phyloP scores from a whole-genome alignment of 2,329 filamentous ascomycete genomes.

The Xylariaceae sp. region DNA sequence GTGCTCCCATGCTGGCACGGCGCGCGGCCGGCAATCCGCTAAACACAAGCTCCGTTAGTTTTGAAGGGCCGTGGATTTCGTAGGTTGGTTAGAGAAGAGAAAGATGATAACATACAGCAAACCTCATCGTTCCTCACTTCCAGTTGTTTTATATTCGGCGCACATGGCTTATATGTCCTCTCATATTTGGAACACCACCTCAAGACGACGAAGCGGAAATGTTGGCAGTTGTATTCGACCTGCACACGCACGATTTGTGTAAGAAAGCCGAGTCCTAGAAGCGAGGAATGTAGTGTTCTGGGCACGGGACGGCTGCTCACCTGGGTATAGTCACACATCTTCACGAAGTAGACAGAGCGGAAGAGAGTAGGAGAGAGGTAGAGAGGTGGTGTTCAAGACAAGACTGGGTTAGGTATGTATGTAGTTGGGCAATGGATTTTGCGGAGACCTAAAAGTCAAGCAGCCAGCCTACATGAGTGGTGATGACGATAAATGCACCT shows the following conservation, averaged over 20 bases:
- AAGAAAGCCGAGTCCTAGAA: not conserved
- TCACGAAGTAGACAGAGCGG: not conserved
- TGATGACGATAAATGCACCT: too few relatives aligned
- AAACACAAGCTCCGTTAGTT: slow-evolving; percentile 1
- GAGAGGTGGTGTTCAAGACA: not conserved
- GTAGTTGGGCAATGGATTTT: too few relatives aligned
- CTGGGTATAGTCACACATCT: slow-evolving; percentile 34
- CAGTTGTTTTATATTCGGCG: slow-evolving; percentile 29
- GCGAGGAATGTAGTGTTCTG: not conserved
- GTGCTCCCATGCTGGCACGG: slow-evolving; percentile 30
- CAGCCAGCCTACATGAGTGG: too few relatives aligned
- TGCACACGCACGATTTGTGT: slow-evolving; percentile 8
- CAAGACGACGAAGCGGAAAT: slow-evolving; percentile 31
- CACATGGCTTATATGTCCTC: slow-evolving; percentile 30
- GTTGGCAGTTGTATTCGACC: slow-evolving; percentile 33
- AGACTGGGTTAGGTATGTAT: too few relatives aligned
- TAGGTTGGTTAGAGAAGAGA: not conserved
- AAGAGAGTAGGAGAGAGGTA: not conserved
- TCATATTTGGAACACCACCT: slow-evolving; percentile 33
- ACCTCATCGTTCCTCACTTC: slow-evolving; percentile 31
- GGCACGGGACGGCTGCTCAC: slow-evolving; percentile 15
- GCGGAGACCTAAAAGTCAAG: too few relatives aligned
- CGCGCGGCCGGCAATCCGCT: slow-evolving; percentile 31
- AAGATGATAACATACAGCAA: slow-evolving; percentile 24
- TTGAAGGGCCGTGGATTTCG: not conserved